Percentiles rank a stretch among this genome's conserved stretches.
phyloP scores from a whole-genome alignment of 352 stramenopile genomes.

The Phytophthora tubulina region DNA sequence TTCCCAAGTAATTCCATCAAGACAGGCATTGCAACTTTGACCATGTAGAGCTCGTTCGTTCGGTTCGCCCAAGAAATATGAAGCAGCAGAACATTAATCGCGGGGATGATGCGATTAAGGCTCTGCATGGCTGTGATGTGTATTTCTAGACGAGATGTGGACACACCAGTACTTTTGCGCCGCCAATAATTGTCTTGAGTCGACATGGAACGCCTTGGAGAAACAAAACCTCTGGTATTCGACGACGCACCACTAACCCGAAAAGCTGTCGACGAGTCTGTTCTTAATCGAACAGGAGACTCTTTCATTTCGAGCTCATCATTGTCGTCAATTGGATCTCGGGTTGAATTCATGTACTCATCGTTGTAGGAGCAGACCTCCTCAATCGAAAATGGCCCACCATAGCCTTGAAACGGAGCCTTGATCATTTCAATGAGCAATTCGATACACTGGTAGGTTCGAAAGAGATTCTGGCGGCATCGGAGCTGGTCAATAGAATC shows the following conservation, averaged over 20 bases:
- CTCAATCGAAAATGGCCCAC: slow-evolving; percentile 69
- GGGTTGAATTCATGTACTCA: slow-evolving; percentile 44
- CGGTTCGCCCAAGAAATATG: slow-evolving; percentile 72
- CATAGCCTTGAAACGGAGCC: slow-evolving; percentile 65
- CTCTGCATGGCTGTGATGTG: slow-evolving; percentile 57
- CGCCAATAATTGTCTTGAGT: slow-evolving; percentile 39
- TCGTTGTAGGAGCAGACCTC: slow-evolving; percentile 65
- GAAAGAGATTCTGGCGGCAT: slow-evolving; percentile 63
- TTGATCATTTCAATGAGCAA: slow-evolving; percentile 73
- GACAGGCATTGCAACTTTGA: slow-evolving; percentile 65
- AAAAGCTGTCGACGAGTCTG: slow-evolving; percentile 14
- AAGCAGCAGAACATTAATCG: slow-evolving; percentile 66
- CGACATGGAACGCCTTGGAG: slow-evolving; percentile 29
- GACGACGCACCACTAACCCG: slow-evolving; percentile 15
- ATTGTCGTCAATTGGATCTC: slow-evolving; percentile 34
- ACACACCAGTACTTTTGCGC: slow-evolving; percentile 37
- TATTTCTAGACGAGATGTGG: slow-evolving; percentile 39
- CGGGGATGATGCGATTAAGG: slow-evolving; percentile 65
- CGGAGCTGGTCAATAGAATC: slow-evolving; percentile 39
- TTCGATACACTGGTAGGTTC: slow-evolving; percentile 70
- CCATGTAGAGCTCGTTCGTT: slow-evolving; percentile 65
- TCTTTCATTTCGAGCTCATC: slow-evolving; percentile 41
- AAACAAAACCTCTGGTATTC: slow-evolving; percentile 31
- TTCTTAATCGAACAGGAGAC: slow-evolving; percentile 28
- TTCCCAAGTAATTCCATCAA: slow-evolving; percentile 81